Base-by-base conservation (phyloP, 192 early-diverging fungal species). In the Umbelopsis sp. region DNA sequence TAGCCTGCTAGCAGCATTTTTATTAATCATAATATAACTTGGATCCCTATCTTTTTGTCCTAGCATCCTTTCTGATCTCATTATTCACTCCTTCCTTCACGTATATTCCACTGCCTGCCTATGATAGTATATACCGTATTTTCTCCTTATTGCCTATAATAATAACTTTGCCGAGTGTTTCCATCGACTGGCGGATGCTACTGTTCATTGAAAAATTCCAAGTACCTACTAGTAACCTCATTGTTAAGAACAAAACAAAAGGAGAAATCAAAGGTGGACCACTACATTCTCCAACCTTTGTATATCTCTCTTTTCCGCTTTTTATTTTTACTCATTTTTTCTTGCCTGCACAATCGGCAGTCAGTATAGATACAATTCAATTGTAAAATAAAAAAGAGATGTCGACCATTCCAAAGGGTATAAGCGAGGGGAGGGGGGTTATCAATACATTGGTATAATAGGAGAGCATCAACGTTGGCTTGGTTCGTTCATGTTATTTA, bases 401-500 rank as follows among this genome's bases (percentile, higher is more conserved):
- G 26, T 4, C 26, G 14, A 22, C 14, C n/a, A 52, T 52, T 25
- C 10, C 56, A 34, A 20, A 34, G 31, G 56, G 56, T 62, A 62
- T 62, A 20, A 17, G 24, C 26, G 52, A 11, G 22, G 22, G 52
- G 52, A n/a, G 52, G 10, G 7, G 26, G 31, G 31, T 20, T 62
- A 49, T 49, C 47, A 21, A 49, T 49, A 49, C 47, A 49, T 21
- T 49, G 56, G 29, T 20, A 34, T 34, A 32, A 34, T 31, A 26
- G 17, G 4, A 5, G 16, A 16, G 25, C 26, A 59, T 17, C 6
- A 34, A 32, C n/a, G 31, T 26, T 20, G 2, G 31, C 29, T 14
- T 24, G n/a, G 21, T 52, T 22, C 24, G n/a, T 38, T 38, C 36
- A 38, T 3, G 3, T 38, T 8, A 38, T 56, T 78, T 82, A 86